Conservation (phyloP, 2,329 filamentous ascomycete genomes). For the Botrytis squamosa region DNA sequence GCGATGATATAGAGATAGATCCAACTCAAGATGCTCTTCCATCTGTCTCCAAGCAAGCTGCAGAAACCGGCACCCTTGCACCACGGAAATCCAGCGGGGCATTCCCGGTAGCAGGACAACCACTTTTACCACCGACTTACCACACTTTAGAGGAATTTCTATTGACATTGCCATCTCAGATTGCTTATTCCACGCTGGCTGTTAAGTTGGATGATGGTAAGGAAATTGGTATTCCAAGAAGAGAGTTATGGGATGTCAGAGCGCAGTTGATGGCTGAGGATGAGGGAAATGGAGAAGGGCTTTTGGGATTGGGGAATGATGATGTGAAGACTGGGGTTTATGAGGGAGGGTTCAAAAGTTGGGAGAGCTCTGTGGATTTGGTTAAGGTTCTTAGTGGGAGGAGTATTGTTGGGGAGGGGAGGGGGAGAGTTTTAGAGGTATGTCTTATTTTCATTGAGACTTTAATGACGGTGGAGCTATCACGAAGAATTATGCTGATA, state of each 20-base stretch:
- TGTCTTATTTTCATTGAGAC: conserved; percentile 15
- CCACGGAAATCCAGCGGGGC: conserved; percentile 42
- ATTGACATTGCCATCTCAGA: conserved; percentile 66
- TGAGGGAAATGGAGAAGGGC: conserved; percentile 55
- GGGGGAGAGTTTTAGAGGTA: conserved; percentile 37
- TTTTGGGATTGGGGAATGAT: conserved; percentile 59
- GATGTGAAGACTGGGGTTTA: conserved; percentile 82
- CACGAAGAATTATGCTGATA: not conserved
- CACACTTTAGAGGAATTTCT: conserved; percentile 54
- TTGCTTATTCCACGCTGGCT: conserved; percentile 64
- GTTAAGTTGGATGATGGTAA: conserved; percentile 59
- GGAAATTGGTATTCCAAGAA: conserved; percentile 60
- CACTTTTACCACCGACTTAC: conserved; percentile 53
- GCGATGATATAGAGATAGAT: conserved; percentile 59
- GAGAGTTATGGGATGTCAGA: conserved; percentile 79
- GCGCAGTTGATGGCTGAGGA: conserved; percentile 78
- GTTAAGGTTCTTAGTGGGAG: conserved; percentile 54
- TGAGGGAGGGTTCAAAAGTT: conserved; percentile 86
- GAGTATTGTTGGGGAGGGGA: conserved; percentile 15
- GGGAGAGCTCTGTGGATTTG: conserved; percentile 81
- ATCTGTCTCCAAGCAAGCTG: conserved; percentile 30
- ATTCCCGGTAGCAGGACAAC: conserved; percentile 62
- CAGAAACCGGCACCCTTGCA: conserved; percentile 38
- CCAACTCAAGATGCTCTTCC: conserved; percentile 12
- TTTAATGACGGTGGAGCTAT: not conserved